Evolutionary conservation across 176 grass and related monocot species (phyloP), one percentile per base, ranked within the genome.

Genomic region (Oryza officinalis): DNA sequence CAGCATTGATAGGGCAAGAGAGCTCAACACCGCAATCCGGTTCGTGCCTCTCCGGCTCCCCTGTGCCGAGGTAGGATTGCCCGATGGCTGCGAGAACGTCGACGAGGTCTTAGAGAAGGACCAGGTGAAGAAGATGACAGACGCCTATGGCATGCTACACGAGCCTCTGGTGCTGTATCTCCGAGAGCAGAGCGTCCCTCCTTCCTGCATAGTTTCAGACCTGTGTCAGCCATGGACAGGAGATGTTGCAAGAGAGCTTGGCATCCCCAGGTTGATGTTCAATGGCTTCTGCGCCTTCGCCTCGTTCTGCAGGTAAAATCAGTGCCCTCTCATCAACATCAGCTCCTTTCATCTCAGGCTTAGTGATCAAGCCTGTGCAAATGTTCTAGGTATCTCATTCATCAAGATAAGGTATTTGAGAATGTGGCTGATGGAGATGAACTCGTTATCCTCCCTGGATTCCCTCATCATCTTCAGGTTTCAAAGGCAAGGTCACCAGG

Each of bases 141-240:
- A 81, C 2, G 88, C 88, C 46, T 84, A 54, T 6, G 7, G 18
- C 50, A 54, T 54, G 50, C 50, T 54, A 70, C 72, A 77, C 12
- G 28, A 86, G 22, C 75, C 83, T 2, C 86, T 94, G 0, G 44
- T 74, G 38, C 63, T 37, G 2, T 78, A 80, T 47, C 89, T 91
- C 22, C 25, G 25, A 22, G 79, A 47, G 23, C 74, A 88, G 23
- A 67, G 17, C 4, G 27, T 18, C 22, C 79, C 59, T 0, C 92
- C 86, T 47, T 74, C 59, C 74, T 91, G 89, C 84, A 88, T 94
- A 71, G 81, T 91, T 43, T 87, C 85, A n/a, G 88, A 93, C 80
- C 54, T 61, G 1, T 74, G 49, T 43, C 84, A 85, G 13, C 81
- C 81, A 6, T 94, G 88, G 89, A 88, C 77, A 14, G 86, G 74